Conservation (phyloP, 208 protist genomes). For the Trypanosoma theileri region DNA sequence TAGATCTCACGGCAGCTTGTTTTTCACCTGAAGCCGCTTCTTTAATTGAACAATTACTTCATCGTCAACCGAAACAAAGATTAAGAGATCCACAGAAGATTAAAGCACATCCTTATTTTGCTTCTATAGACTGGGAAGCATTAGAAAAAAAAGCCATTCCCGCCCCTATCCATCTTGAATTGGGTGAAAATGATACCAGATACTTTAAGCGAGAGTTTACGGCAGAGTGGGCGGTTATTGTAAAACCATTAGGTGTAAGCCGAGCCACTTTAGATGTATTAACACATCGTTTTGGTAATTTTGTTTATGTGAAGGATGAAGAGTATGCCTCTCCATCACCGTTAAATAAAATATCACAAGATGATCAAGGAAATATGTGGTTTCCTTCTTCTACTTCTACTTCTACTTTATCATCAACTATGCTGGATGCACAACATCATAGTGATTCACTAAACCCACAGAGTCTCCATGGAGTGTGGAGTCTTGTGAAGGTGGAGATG, state of each 20-base stretch:
- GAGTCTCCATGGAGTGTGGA: conserved; percentile 61
- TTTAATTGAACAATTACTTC: conserved; percentile 61
- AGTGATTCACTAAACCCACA: conserved; percentile 10
- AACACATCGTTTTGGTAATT: conserved; percentile 65
- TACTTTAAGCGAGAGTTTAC: conserved; percentile 83
- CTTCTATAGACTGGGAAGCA: conserved; percentile 63
- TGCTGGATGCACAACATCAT: background rate
- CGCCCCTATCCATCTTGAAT: conserved; percentile 49
- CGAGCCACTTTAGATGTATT: conserved; percentile 58
- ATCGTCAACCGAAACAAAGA: conserved; percentile 43
- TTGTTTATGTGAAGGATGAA: conserved; percentile 34
- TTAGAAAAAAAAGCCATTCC: conserved; percentile 43
- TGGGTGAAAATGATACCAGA: conserved; percentile 50
- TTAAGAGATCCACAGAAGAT: conserved; percentile 43
- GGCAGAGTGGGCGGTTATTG: conserved; percentile 73
- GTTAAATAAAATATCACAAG: too few relatives aligned
- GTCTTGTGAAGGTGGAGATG: conserved; percentile 58
- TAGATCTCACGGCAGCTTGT: conserved; percentile 38
- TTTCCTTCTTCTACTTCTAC: too few relatives aligned
- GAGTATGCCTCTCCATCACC: background rate
- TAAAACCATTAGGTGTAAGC: conserved; percentile 34
- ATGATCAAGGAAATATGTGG: too few relatives aligned
- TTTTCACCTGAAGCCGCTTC: conserved; percentile 62
- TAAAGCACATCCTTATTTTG: conserved; percentile 74
- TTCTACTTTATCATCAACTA: too few relatives aligned